These are phyloP conservation scores for Zostera marina DNA, from an alignment of 116 monocot species.

Conservation along the genomic window DNA sequence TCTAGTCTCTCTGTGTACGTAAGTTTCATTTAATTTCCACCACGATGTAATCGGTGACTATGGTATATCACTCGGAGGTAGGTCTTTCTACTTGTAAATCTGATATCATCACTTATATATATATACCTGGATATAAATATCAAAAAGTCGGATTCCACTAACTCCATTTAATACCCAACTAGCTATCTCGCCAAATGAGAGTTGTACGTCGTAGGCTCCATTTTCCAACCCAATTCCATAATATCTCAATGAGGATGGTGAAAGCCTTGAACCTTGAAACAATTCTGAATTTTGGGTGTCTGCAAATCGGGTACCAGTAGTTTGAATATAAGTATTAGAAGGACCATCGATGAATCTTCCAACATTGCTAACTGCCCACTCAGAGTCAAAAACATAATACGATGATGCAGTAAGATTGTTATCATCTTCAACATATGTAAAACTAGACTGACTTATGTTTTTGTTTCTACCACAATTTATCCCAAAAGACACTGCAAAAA, in stretches of 20 bases:
- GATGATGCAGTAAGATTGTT: slow-evolving; percentile 22
- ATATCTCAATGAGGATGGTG: slow-evolving; percentile 39
- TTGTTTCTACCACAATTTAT: slow-evolving; percentile 48
- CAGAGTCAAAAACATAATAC: background rate
- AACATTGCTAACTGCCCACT: slow-evolving; percentile 62
- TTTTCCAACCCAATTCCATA: slow-evolving; percentile 38
- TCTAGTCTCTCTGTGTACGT: no score
- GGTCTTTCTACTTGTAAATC: no score
- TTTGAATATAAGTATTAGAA: slow-evolving; percentile 15
- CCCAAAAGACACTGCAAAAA: slow-evolving; percentile 41
- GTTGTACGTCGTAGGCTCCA: background rate
- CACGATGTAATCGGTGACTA: no score
- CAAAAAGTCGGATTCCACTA: no score
- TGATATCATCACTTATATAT: no score
- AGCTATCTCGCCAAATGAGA: no score
- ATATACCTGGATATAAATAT: no score
- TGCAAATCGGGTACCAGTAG: slow-evolving; percentile 17
- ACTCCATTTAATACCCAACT: no score
- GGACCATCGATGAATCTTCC: slow-evolving; percentile 34
- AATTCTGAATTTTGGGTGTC: slow-evolving; percentile 32
- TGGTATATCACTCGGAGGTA: no score
- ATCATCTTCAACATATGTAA: slow-evolving; percentile 26
- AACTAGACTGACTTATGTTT: slow-evolving; percentile 13
- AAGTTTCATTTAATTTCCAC: no score
- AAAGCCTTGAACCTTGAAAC: slow-evolving; percentile 41